Conservation (phyloP, 164 flowering plant genomes). For the Saururus chinensis region DNA sequence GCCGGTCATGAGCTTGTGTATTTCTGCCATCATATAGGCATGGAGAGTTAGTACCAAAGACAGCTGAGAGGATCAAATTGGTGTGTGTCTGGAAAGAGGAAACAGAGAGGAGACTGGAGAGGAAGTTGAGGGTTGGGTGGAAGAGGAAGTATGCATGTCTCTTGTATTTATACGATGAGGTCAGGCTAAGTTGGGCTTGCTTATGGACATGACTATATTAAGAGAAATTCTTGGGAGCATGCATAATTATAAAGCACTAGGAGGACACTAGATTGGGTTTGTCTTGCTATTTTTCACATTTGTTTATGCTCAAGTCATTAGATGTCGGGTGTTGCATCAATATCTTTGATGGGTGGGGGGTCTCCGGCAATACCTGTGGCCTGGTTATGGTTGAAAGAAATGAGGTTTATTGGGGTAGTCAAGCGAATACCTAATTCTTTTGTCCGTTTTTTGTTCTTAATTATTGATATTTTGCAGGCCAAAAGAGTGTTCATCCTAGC, state of each 20-base stretch:
- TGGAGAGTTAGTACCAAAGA: background rate
- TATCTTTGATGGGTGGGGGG: background rate
- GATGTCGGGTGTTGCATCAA: background rate
- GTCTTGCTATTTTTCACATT: background rate
- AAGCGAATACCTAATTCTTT: too few relatives aligned
- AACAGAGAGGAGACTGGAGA: too few relatives aligned
- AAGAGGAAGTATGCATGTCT: background rate
- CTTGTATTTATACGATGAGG: background rate
- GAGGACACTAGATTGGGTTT: background rate
- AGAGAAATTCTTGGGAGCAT: background rate
- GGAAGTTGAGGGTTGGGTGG: background rate
- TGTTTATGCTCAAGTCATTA: background rate
- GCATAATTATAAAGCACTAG: background rate
- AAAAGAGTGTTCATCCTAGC: background rate
- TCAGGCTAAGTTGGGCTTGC: too few relatives aligned
- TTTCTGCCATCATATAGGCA: constrained; percentile 29
- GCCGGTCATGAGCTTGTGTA: constrained; percentile 20
- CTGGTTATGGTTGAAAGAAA: too few relatives aligned
- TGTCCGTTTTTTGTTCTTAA: too few relatives aligned
- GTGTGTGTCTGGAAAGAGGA: too few relatives aligned
- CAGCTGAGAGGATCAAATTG: background rate
- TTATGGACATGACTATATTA: too few relatives aligned
- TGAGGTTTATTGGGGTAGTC: background rate
- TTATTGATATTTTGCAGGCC: background rate
- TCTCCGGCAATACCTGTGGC: background rate